phyloP scores from a whole-genome alignment of 768 basidiomycete species.

The Boletus subparvulus region DNA sequence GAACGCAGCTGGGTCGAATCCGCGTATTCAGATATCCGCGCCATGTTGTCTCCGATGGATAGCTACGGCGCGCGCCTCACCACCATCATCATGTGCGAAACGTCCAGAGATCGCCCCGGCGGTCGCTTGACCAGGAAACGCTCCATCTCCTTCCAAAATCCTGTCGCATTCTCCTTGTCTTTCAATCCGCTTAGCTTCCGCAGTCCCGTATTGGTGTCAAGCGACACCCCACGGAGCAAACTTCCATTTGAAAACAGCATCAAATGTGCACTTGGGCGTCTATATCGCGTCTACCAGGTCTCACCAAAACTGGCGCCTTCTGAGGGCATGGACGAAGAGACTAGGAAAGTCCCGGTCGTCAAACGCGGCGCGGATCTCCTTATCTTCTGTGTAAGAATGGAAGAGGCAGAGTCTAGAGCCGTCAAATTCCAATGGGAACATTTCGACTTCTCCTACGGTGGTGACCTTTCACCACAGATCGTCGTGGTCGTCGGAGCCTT shows the following conservation, averaged over 20 bases:
- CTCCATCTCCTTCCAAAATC: constrained; percentile 24
- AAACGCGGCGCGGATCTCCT: constrained; percentile 28
- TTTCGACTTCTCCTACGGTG: constrained; percentile 26
- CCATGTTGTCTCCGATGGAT: constrained; percentile 21
- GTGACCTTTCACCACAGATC: constrained; percentile 27
- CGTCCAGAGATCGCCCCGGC: not conserved
- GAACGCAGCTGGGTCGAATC: constrained; percentile 30
- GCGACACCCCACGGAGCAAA: constrained; percentile 5
- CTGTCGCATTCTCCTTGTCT: constrained; percentile 18
- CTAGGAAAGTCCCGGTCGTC: constrained; percentile 7
- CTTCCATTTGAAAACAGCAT: constrained; percentile 23
- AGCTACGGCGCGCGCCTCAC: constrained; percentile 1
- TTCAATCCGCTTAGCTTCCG: constrained; percentile 18
- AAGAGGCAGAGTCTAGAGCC: not conserved
- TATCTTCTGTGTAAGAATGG: constrained; percentile 22
- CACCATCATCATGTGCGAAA: constrained; percentile 29
- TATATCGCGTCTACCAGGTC: constrained; percentile 28
- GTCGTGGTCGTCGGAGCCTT: constrained; percentile 23
- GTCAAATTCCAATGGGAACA: constrained; percentile 28
- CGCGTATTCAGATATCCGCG: constrained; percentile 26
- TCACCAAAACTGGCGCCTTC: not conserved
- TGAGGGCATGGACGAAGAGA: constrained; percentile 3
- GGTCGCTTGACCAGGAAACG: constrained; percentile 12
- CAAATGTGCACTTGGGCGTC: constrained; percentile 5
- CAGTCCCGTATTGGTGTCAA: constrained; percentile 23